Evolutionary conservation across 768 basidiomycete species (phyloP).

Genomic region (Auricularia heimuer): DNA sequence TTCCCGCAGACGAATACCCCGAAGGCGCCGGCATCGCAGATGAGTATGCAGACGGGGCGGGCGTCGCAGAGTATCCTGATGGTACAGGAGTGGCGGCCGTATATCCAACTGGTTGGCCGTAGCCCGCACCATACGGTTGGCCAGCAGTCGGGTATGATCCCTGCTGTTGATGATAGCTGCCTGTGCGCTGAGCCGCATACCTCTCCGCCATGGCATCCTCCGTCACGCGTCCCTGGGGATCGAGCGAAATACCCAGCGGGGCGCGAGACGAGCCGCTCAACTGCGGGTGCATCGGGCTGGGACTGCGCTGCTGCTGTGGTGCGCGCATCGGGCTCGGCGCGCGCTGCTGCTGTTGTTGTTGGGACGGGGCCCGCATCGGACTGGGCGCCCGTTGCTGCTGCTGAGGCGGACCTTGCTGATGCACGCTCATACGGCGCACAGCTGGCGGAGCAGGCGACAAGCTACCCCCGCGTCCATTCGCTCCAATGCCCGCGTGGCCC

Average conservation of each 20-base stretch:
- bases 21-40: neutral
- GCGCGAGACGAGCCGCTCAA: neutral
- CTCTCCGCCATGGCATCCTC: slow-evolving; percentile 67
- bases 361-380: neutral
- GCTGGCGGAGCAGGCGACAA: slow-evolving; percentile 28
- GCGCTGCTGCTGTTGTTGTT: slow-evolving; percentile 13
- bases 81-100: neutral
- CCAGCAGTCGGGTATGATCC: slow-evolving; percentile 2
- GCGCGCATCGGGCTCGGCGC: slow-evolving; percentile 15
- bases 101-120: slow-evolving; percentile 11
- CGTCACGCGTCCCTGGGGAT: slow-evolving; percentile 68
- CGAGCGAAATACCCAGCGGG: slow-evolving; percentile 70
- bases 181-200: slow-evolving; percentile 23
- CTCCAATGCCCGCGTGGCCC: slow-evolving; percentile 77
- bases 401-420: neutral
- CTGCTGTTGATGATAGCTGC: slow-evolving; percentile 19
- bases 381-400: neutral
- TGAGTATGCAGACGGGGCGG: slow-evolving; percentile 8
- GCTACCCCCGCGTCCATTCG: slow-evolving; percentile 36
- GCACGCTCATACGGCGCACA: neutral
- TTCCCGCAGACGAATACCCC: slow-evolving; percentile 14
- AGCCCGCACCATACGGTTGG: slow-evolving; percentile 22
- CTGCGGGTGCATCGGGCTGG: slow-evolving; percentile 50
- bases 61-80: slow-evolving; percentile 14
- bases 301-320: slow-evolving; percentile 35